phyloP scores from a whole-genome alignment of 2,329 filamentous ascomycete species.

The Pyrenochaeta sp. region DNA sequence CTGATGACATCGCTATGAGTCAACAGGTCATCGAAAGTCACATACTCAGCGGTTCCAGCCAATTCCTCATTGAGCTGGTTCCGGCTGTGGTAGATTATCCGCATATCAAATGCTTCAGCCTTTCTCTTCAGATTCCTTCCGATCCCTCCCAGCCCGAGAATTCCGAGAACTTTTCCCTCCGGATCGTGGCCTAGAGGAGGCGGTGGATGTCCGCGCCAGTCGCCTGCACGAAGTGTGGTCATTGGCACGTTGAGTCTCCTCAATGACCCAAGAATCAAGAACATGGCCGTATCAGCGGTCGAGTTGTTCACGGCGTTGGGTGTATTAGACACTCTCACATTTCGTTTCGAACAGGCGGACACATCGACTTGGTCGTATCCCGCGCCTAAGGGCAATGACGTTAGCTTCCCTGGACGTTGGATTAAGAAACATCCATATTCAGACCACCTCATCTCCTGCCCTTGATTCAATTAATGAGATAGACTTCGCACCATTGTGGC shows the following conservation, averaged over 20 bases:
- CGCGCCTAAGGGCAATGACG: conserved; percentile 62
- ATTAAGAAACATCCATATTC: too few relatives aligned
- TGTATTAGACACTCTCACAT: conserved; percentile 78
- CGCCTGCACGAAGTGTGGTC: conserved; percentile 67
- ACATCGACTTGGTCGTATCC: conserved; percentile 87
- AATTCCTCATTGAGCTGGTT: conserved; percentile 64
- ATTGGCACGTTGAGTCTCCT: conserved; percentile 75
- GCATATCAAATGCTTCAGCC: conserved; percentile 78
- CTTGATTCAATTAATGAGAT: background rate
- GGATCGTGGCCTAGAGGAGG: conserved; percentile 76
- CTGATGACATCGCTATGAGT: conserved; percentile 76
- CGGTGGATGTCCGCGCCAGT: conserved; percentile 68
- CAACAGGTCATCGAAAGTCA: conserved; percentile 76
- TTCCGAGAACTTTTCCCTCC: conserved; percentile 78
- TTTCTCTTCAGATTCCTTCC: conserved; percentile 79
- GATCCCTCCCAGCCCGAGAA: conserved; percentile 87
- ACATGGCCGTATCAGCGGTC: conserved; percentile 82
- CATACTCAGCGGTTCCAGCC: conserved; percentile 67
- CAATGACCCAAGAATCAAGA: conserved; percentile 80
- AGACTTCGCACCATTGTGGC: conserved; percentile 53
- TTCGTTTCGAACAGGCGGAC: conserved; percentile 70
- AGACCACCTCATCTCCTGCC: too few relatives aligned
- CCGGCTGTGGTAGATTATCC: conserved; percentile 77
- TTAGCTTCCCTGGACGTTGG: too few relatives aligned
- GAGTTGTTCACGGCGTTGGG: conserved; percentile 83